A percentile compares a stretch with the other conserved stretches of the same genome.
Conservation (phyloP, 148 eudicot species). For the Chenopodium album region DNA sequence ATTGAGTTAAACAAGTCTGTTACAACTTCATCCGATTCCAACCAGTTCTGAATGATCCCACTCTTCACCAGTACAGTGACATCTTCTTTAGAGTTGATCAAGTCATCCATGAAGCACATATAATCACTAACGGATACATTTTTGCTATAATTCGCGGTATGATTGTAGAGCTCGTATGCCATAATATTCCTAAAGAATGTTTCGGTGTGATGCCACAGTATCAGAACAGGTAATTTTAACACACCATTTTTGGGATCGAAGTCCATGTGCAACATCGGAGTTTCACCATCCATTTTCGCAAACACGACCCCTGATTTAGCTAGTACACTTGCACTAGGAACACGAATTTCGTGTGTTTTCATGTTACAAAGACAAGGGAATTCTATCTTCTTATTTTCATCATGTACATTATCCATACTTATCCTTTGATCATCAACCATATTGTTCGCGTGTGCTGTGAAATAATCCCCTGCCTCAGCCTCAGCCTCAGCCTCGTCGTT, state of each 20-base stretch:
- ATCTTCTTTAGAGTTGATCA: constrained; percentile 24
- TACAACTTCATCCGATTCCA: constrained; percentile 20
- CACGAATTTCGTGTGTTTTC: constrained; percentile 8
- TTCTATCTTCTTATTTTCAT: not conserved
- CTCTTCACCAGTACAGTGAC: constrained; percentile 15
- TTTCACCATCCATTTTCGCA: not conserved
- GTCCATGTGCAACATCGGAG: constrained; percentile 13
- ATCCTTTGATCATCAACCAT: not conserved
- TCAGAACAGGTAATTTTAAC: constrained; percentile 13
- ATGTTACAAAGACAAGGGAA: constrained; percentile 20
- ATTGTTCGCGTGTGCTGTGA: not conserved
- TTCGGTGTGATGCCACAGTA: constrained; percentile 26
- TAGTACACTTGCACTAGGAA: constrained; percentile 9
- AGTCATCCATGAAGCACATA: constrained; percentile 29
- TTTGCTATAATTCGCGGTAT: not conserved
- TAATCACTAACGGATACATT: constrained; percentile 14
- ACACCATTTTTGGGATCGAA: constrained; percentile 1
- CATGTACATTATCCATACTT: not conserved
- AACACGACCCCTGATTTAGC: constrained; percentile 19
- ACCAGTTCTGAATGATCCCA: constrained; percentile 21
- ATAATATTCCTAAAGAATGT: constrained; percentile 25
- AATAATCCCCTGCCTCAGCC: not conserved
- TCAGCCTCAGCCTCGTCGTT: not conserved
- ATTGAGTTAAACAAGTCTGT: constrained; percentile 19
- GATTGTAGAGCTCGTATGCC: constrained; percentile 23